These are phyloP conservation scores for Beauveria pseudobassiana DNA, from an alignment of 2,329 filamentous ascomycete species.

Conservation along the genomic window DNA sequence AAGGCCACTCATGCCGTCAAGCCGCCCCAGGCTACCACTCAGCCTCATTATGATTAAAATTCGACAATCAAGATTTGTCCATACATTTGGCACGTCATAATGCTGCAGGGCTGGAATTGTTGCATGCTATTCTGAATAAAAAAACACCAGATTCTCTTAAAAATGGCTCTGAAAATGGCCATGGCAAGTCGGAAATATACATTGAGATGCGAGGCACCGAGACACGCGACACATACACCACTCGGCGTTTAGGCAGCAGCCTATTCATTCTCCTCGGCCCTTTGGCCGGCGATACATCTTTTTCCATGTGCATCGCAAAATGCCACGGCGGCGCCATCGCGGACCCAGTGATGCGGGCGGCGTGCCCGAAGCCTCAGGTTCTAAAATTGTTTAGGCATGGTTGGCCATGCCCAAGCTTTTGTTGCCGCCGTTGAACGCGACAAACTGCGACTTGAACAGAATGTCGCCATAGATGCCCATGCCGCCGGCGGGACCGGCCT, in stretches of 20 bases:
- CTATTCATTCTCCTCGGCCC: not conserved
- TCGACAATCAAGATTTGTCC: not conserved
- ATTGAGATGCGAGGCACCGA: not conserved
- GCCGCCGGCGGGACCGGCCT: slow-evolving; percentile 42
- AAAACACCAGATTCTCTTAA: too few relatives aligned
- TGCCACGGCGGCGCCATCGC: not conserved
- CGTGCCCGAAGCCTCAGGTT: not conserved
- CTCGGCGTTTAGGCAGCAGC: not conserved
- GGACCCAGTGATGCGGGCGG: not conserved
- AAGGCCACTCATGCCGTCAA: not conserved
- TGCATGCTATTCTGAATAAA: too few relatives aligned
- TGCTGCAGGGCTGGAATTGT: not conserved
- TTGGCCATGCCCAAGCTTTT: slow-evolving; percentile 44
- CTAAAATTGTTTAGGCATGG: slow-evolving; percentile 14
- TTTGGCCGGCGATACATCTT: not conserved
- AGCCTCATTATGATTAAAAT: not conserved
- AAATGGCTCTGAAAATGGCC: not conserved
- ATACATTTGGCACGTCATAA: not conserved
- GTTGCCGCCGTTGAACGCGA: slow-evolving; percentile 50
- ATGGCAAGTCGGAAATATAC: not conserved
- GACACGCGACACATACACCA: not conserved
- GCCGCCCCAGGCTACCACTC: not conserved
- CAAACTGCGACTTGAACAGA: slow-evolving; percentile 55
- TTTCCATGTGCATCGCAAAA: not conserved
- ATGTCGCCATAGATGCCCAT: slow-evolving; percentile 58